A percentile compares a stretch with the other conserved stretches of the same genome.
Evolutionary conservation across 495 filamentous ascomycete species (phyloP).

Genomic region (Neurospora tetrasperma): DNA sequence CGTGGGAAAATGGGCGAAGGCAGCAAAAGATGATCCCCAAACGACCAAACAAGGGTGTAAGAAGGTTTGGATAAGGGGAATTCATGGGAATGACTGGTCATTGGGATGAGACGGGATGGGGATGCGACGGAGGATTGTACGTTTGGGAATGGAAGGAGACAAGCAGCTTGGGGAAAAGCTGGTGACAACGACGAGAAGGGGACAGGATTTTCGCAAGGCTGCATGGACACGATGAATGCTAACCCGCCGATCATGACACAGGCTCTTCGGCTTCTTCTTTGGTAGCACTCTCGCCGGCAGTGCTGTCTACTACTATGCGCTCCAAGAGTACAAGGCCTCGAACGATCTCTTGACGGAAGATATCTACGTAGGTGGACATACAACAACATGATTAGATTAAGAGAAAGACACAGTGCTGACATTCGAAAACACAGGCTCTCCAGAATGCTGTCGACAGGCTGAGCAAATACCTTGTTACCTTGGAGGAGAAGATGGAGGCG

Average conservation of each 20-base stretch:
- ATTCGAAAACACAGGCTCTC: constrained; percentile 50
- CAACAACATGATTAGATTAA: background rate
- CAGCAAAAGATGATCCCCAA: no score
- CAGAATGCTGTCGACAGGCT: constrained; percentile 80
- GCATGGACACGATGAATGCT: background rate
- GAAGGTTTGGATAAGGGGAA: no score
- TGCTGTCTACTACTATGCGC: constrained; percentile 79
- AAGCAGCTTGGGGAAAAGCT: background rate
- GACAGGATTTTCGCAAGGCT: background rate
- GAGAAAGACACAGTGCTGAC: constrained; percentile 6
- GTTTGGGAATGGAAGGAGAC: no score
- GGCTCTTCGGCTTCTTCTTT: constrained; percentile 87
- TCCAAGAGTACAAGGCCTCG: constrained; percentile 85
- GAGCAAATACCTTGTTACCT: constrained; percentile 65
- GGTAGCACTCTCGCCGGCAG: constrained; percentile 70
- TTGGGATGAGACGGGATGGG: no score
- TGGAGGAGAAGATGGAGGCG: constrained; percentile 74
- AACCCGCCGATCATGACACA: constrained; percentile 22
- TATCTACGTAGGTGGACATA: constrained; percentile 65
- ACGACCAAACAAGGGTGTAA: no score
- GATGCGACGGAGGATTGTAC: no score
- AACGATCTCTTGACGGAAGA: constrained; percentile 94
- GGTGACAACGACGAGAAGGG: background rate
- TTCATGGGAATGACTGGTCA: background rate
- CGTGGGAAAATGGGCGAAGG: no score